phyloP scores from a whole-genome alignment of 345 rosid species.

The Toxicodendron radicans region DNA sequence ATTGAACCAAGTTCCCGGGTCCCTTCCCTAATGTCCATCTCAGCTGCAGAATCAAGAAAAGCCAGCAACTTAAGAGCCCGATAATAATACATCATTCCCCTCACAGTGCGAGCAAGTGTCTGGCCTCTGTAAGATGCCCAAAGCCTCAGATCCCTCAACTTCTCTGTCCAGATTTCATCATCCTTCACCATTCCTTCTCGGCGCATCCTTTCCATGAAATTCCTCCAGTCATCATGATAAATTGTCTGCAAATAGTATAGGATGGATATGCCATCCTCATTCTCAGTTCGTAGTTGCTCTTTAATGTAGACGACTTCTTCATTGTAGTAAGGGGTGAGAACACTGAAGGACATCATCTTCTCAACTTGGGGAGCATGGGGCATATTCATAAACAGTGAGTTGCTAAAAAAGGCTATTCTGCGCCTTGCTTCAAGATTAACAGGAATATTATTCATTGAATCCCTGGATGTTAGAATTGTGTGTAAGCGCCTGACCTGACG shows the following conservation, averaged over 20 bases:
- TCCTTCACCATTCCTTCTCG: slow-evolving; percentile 79
- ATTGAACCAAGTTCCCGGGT: slow-evolving; percentile 77
- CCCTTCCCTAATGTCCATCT: slow-evolving; percentile 84
- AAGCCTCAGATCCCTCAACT: slow-evolving; percentile 84
- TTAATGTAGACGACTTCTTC: slow-evolving; percentile 89
- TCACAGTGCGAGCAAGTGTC: slow-evolving; percentile 88
- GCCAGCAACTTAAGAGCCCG: slow-evolving; percentile 95
- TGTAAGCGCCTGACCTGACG: slow-evolving; percentile 86
- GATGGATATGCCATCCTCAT: slow-evolving; percentile 93
- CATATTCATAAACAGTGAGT: slow-evolving; percentile 94
- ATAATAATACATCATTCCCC: slow-evolving; percentile 99
- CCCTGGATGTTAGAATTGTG: slow-evolving; percentile 86
- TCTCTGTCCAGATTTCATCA: slow-evolving; percentile 66
- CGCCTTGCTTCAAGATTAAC: slow-evolving; percentile 92
- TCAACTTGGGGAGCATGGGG: slow-evolving; percentile 99
- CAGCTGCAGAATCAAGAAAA: slow-evolving; percentile 96
- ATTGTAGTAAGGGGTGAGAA: slow-evolving; percentile 88
- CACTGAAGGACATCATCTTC: slow-evolving; percentile 97
- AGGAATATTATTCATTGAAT: slow-evolving; percentile 84
- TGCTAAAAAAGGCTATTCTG: slow-evolving; percentile 93
- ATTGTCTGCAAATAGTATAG: slow-evolving; percentile 89
- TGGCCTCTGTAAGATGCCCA: slow-evolving; percentile 99
- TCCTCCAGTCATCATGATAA: slow-evolving; percentile 92
- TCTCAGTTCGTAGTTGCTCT: slow-evolving; percentile 86
- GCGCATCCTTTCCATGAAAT: slow-evolving; percentile 89